Base-by-base conservation (phyloP, 1,284 basidiomycete genomes). In the Malassezia cuniculi region DNA sequence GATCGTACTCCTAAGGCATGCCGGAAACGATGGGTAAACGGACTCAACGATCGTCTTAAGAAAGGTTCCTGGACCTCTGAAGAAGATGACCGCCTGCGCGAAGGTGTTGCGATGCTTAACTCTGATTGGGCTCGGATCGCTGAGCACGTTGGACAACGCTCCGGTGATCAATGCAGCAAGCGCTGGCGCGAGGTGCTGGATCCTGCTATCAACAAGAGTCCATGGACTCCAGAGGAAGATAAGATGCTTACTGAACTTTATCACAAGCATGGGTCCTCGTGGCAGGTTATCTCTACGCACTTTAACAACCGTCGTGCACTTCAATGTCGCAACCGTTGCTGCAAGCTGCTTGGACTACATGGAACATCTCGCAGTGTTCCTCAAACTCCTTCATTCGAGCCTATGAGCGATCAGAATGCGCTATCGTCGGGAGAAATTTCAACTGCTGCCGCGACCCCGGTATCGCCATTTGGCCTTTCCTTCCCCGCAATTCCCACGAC, bases 11-110 rank as follows among this genome's bases (percentile, higher is more conserved):
- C 42, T 3, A 45, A 45, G 10, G 42, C 42, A 6, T 45, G 42
- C 22, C 42, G 42, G 12, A 45, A 45, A 17, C 42, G 42, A n/a
- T 45, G 42, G 42, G 42, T 45, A 7, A 45, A 45, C 19, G 42
- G 42, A 4, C 17, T 45, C 6, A 45, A 45, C 25, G 42, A 45
- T 1, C 32, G 42, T 8, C 26, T 45, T 11, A 45, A 45, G 32
- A 45, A 45, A 25, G 42, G 42, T 14, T 39, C 42, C 5, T 45
- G 42, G 42, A 39, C 37, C 3, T 19, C 14, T 6, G 42, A 39
- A 10, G 42, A 45, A 27, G 42, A 45, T 17, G 24, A 26, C 10
- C 31, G 36, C 5, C 37, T 45, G 10, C 42, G 42, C 4, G 37
- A 39, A 19, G 42, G 35, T 16, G 36, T 45, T 6, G 24, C 32